phyloP scores from a whole-genome alignment of 1,284 basidiomycete genomes.

The Pterulicium gracile region DNA sequence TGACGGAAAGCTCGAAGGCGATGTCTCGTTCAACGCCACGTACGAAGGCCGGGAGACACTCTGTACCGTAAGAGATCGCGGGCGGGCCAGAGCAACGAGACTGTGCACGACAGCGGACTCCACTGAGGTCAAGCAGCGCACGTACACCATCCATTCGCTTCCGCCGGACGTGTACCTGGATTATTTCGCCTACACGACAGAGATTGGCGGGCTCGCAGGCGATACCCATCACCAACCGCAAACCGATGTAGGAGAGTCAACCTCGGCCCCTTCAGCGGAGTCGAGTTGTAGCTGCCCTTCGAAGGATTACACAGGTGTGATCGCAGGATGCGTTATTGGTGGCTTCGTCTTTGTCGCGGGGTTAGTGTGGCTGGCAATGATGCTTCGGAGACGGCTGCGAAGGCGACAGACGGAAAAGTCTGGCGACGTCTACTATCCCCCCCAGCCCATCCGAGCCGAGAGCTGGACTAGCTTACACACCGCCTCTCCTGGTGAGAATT shows the following conservation, averaged over 20 bases:
- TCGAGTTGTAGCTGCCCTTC: neutral
- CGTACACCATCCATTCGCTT: neutral
- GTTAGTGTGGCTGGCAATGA: neutral
- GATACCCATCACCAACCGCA: neutral
- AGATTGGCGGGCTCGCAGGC: neutral
- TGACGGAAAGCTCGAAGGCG: neutral
- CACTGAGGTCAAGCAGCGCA: neutral
- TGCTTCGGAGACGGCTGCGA: too few relatives aligned
- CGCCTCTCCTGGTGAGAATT: too few relatives aligned
- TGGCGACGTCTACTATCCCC: too few relatives aligned
- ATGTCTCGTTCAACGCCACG: neutral
- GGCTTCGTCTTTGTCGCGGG: neutral
- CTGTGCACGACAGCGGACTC: too few relatives aligned
- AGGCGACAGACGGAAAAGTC: too few relatives aligned
- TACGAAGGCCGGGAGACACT: neutral
- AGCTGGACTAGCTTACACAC: too few relatives aligned
- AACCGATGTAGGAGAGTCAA: too few relatives aligned
- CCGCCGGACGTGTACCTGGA: neutral
- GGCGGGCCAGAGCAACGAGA: too few relatives aligned
- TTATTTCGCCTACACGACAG: neutral
- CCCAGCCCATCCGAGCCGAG: too few relatives aligned
- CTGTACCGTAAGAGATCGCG: too few relatives aligned
- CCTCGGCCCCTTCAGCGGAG: neutral
- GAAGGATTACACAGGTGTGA: neutral
- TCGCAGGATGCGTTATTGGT: neutral